phyloP scores from a whole-genome alignment of 1,139 yeast species.

The Meyerozyma elateridarum region DNA sequence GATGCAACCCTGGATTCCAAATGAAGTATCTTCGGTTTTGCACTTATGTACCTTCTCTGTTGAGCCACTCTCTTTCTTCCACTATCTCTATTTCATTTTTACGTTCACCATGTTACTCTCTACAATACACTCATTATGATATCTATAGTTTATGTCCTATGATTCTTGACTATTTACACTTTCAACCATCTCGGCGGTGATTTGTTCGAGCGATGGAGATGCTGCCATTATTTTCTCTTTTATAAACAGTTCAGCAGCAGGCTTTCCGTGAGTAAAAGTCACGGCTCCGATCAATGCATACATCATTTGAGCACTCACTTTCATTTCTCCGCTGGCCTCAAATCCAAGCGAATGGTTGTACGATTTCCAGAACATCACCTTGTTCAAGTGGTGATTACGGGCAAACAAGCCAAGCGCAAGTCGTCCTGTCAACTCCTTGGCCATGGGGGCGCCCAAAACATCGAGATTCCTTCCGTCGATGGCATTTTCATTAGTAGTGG shows the following conservation, averaged over 20 bases:
- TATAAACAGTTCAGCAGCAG: slow-evolving; percentile 52
- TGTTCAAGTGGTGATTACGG: slow-evolving; percentile 41
- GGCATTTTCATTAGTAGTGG: slow-evolving; percentile 27
- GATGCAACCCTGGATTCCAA: too few relatives aligned
- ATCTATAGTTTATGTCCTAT: slow-evolving; percentile 1
- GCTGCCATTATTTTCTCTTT: slow-evolving; percentile 36
- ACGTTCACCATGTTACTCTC: not conserved
- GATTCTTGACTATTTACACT: slow-evolving; percentile 7
- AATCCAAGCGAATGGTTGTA: slow-evolving; percentile 51
- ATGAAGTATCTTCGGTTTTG: too few relatives aligned
- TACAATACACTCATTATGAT: not conserved
- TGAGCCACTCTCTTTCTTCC: not conserved
- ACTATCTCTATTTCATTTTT: not conserved
- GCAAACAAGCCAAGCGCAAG: slow-evolving; percentile 51
- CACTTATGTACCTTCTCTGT: not conserved
- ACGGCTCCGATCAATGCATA: slow-evolving; percentile 82
- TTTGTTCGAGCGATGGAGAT: slow-evolving; percentile 17
- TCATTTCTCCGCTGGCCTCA: slow-evolving; percentile 50
- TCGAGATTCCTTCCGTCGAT: slow-evolving; percentile 61
- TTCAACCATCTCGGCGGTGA: slow-evolving; percentile 18
- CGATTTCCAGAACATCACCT: slow-evolving; percentile 70
- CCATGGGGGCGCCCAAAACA: slow-evolving; percentile 51
- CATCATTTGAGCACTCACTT: slow-evolving; percentile 63
- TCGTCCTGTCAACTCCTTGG: slow-evolving; percentile 49
- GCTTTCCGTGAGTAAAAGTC: slow-evolving; percentile 62